A percentile compares a stretch with the other conserved stretches of the same genome.
phyloP scores from a whole-genome alignment of 305 asterid species.

The Solanum hybrid region DNA sequence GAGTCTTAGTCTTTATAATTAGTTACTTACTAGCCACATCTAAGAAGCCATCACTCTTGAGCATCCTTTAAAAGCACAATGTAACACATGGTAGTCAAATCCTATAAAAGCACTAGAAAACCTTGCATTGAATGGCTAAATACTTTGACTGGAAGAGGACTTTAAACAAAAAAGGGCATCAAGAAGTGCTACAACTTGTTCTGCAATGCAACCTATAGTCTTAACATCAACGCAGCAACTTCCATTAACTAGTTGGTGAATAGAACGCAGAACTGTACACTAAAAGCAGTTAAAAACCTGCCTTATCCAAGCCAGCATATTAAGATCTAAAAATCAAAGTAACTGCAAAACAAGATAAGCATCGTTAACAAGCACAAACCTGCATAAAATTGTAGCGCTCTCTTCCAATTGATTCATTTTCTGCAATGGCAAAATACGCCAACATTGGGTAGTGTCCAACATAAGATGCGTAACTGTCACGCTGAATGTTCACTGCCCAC shows the following conservation, averaged over 20 bases:
- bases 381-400: conserved; percentile 98
- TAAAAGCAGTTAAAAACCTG: background rate
- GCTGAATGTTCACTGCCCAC: conserved; percentile 95
- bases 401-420: conserved; percentile 92
- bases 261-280: background rate
- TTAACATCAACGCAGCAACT: background rate
- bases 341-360: background rate
- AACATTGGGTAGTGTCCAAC: conserved; percentile 84
- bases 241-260: background rate
- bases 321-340: background rate
- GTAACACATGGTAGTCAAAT: background rate
- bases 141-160: background rate
- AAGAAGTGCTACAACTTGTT: background rate
- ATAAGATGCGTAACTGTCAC: conserved; percentile 89
- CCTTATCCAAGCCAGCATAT: background rate
- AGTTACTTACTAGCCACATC: background rate
- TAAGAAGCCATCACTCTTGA: background rate
- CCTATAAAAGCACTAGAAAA: background rate
- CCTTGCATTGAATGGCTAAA: background rate
- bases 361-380: conserved; percentile 20
- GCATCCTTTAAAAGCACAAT: background rate
- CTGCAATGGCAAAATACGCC: conserved; percentile 87
- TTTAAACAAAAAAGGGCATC: background rate
- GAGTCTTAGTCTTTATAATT: background rate
- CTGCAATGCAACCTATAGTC: background rate